Base-by-base conservation (phyloP, 2,329 filamentous ascomycete species). In the Triangularia setosa region DNA sequence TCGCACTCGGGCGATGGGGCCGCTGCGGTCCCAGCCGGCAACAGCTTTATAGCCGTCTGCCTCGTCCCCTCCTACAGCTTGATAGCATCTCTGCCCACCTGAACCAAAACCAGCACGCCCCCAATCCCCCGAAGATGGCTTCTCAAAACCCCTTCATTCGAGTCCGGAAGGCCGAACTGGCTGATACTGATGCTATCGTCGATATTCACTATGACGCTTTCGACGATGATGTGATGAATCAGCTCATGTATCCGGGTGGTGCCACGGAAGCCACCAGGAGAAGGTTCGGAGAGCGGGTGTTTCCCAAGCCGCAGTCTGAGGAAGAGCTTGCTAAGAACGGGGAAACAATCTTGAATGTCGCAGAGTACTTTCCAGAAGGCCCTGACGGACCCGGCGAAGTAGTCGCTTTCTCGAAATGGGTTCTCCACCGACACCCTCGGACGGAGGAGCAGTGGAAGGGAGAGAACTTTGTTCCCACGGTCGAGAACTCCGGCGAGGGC, bases 381-480 rank as follows among this genome's bases (percentile, higher is more conserved):
- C 35, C 44, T 24, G 33, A 27, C 8, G 27, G 35, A n/a, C 40
- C 40, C 16, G 58, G 70, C 3, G 72, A 74, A 61, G 64, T 76
- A 7, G 69, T 75, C 6, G 75, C 72, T 12, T 75, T 71, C 53
- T 69, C 69, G 23, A 73, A 72, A 59, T 75, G 73, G 72, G 44
- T 25, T 14, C 44, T 73, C 6, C 62, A 67, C 23, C 69, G 65
- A 11, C 57, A 68, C 30, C 64, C 67, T 21, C 69, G 69, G n/a
- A 24, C 70, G 1, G 68, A 71, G 53, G 71, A 67, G 25, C 66
- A 72, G 63, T 75, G 72, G 73, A 70, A 71, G 23, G 63, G 56
- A 3, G 18, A 62, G 4, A 14, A 58, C 1, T 58, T 53, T 53
- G 28, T 57, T 4, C 48, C 57, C 33, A 70, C 69, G 16, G 14